Evolutionary conservation across 73 alveolate species (phyloP), one percentile per base, ranked within the genome.

Genomic region (Paramecium primaurelia): DNA sequence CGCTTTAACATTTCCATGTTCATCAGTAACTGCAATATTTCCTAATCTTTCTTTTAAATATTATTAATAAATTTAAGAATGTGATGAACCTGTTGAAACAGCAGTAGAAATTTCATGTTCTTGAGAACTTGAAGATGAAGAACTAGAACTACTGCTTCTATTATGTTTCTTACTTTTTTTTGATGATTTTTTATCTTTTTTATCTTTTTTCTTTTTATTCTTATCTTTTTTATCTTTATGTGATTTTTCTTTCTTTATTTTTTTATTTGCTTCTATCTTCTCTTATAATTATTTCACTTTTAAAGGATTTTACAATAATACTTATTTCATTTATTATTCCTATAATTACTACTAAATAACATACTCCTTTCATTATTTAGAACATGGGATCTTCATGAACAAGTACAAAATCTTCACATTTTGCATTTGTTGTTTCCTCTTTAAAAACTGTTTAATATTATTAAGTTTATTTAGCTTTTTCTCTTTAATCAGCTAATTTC

Each of bases 351-450:
- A 40, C n/a, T 22, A 45, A 44, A 37, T 32, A 2, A 37, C 16
- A 12, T 80, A 80, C 91, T 30, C 87, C 94, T 45, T 89, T 32
- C 94, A 89, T 89, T 42, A 89, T 89, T 71, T 89, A 7, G n/a
- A 89, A 89, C 38, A 89, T 38, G 6, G 94, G 94, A 47, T 89
- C 94, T 47, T 89, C 94, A 71, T 89, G 94, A 14, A 89, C 87
- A 12, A 42, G 30, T 2, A 83, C 87, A 30, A 89, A 89, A 54
- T 89, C 84, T 32, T 89, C 94, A 28, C 94, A 89, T 28, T 77
- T 89, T 20, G 91, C 75, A 83, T 89, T 89, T 12, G 94, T 89
- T 38, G 75, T 83, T 30, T 89, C 92, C 36, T 71, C 92, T 42
- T 77, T 89, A 9, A 89, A 77, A 7, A 89, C 84, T 12, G 94